These are phyloP conservation scores for Grosmannia penicillata DNA, from an alignment of 2,329 filamentous ascomycete genomes.

Conservation along the genomic window DNA sequence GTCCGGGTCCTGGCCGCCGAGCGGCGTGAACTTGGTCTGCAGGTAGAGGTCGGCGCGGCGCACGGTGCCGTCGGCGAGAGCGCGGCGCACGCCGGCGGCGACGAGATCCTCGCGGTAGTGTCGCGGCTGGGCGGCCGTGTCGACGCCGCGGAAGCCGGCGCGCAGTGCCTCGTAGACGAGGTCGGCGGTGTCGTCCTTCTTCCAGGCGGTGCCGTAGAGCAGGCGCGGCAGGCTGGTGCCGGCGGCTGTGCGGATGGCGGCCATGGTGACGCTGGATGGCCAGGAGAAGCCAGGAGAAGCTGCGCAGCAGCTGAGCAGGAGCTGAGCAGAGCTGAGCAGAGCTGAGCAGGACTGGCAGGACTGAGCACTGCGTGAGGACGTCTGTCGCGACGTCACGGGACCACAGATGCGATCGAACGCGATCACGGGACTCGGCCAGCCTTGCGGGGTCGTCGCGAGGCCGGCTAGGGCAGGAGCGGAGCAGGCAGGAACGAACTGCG, in stretches of 20 bases:
- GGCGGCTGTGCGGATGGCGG: conserved; percentile 10
- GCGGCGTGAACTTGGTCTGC: conserved; percentile 71
- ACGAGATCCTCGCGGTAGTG: conserved; percentile 65
- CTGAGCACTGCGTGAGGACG: no score
- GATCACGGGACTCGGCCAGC: no score
- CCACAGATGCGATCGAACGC: no score
- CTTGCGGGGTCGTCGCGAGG: no score
- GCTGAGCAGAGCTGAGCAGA: no score
- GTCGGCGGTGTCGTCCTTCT: conserved; percentile 50
- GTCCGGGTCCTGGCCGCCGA: conserved; percentile 42
- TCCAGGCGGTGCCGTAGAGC: conserved; percentile 80
- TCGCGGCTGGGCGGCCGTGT: conserved; percentile 65
- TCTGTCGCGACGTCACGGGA: no score
- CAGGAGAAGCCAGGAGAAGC: no score
- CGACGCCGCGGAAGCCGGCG: conserved; percentile 56
- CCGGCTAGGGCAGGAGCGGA: background rate
- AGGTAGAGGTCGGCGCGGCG: conserved; percentile 45
- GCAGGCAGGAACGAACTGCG: no score
- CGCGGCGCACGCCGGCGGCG: conserved; percentile 48
- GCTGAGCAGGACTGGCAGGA: no score
- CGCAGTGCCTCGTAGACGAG: conserved; percentile 55
- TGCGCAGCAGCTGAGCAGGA: no score
- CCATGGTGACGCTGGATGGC: conserved; percentile 3
- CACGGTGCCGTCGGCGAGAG: conserved; percentile 43
- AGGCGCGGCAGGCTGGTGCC: conserved; percentile 32